Base-by-base conservation (phyloP, 2,329 filamentous ascomycete genomes). In the Neonectria faginata region DNA sequence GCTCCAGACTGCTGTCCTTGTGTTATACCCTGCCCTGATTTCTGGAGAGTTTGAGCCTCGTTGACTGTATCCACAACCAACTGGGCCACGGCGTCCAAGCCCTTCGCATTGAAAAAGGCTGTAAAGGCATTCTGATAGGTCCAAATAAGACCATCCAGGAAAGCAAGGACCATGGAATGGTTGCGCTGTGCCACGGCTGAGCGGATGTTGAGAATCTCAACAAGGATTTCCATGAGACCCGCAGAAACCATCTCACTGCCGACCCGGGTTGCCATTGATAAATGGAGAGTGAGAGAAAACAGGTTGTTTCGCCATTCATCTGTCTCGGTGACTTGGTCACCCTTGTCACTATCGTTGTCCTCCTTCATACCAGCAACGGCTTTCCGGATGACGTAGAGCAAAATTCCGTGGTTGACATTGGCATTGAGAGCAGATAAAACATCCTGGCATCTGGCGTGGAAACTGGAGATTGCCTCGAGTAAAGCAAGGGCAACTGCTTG, bases 371-470 rank as follows among this genome's bases (percentile, higher is more conserved):
- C 92, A 18, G 91, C 90, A 62, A 98, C 92, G 10, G 94, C 92
- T 79, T 97, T 97, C 60, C 95, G 89, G 54, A 97, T 91, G 70
- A 97, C 88, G 74, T 97, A 98, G 70, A 98, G 91, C 48, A 99
- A 85, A 31, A 98, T 91, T 14, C 96, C 97, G 73, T 99, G 97
- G 73, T 97, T 98, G 41, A 98, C 95, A 71, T 95, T 97, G 58
- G 97, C 93, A 74, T 94, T 97, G 45, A 99, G 83, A n/a, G 96
- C 94, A 45, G 93, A 90, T 67, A 94, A 90, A 25, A 99, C 91
- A 76, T 99, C 96, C 36, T 89, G 83, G 31, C 91, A 88, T 74
- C 93, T 94, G 61, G 86, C 82, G 72, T 92, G 91, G 76, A 93
- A 93, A 75, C 89, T 91, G 7, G 92, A 89, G 61, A 99, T 85